These are phyloP conservation scores for Gossypium trilobum DNA, from an alignment of 441 rosid genomes.

Conservation along the genomic window DNA sequence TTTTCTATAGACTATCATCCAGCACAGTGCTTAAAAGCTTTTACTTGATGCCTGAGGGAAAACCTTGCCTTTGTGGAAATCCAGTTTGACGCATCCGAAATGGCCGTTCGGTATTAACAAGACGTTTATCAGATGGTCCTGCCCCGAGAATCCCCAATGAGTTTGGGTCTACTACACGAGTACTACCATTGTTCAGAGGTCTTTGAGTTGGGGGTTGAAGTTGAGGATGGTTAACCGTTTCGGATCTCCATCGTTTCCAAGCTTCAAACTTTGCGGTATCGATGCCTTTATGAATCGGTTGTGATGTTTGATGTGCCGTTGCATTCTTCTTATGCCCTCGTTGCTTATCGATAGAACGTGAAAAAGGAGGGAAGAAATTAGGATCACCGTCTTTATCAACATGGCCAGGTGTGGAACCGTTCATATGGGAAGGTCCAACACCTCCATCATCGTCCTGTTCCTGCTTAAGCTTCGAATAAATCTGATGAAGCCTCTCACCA, in stretches of 20 bases:
- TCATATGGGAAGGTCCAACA: constrained; percentile 57
- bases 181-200: constrained; percentile 31
- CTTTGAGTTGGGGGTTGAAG: constrained; percentile 41
- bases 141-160: constrained; percentile 94
- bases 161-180: constrained; percentile 47
- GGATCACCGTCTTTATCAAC: constrained; percentile 39
- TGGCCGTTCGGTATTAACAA: constrained; percentile 40
- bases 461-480: constrained; percentile 79
- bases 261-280: constrained; percentile 71
- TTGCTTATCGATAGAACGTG: constrained; percentile 40
- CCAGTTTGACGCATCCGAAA: constrained; percentile 54
- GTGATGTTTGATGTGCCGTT: constrained; percentile 34
- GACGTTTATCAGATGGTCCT: constrained; percentile 57
- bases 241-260: constrained; percentile 77
- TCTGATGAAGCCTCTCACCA: constrained; percentile 82
- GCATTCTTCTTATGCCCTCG: constrained; percentile 39
- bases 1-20: constrained; percentile 22
- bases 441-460: constrained; percentile 73
- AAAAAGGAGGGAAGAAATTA: constrained; percentile 29
- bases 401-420: constrained; percentile 40
- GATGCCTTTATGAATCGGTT: constrained; percentile 45
- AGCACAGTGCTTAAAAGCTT: not conserved
- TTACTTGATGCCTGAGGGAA: constrained; percentile 37
- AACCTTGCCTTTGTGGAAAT: constrained; percentile 52
- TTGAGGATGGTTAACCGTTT: constrained; percentile 33